A percentile compares a stretch with the other conserved stretches of the same genome.
Evolutionary conservation across 1,284 basidiomycete species (phyloP).

Genomic region (Fistulinella cinereoalba): DNA sequence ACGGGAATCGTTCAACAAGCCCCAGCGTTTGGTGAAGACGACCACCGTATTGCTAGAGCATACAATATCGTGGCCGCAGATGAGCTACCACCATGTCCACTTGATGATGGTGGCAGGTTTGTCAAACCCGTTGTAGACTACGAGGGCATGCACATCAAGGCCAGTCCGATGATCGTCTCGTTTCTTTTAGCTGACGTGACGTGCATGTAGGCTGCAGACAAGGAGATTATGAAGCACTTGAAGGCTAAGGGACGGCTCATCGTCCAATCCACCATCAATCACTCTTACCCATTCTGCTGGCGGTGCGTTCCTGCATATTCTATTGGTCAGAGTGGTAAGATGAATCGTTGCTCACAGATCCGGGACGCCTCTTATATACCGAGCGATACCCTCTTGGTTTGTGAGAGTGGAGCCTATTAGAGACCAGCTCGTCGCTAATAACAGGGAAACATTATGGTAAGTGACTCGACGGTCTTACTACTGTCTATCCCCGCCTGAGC

Average conservation of each 20-base stretch:
- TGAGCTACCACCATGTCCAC: slow-evolving; percentile 93
- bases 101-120: slow-evolving; percentile 89
- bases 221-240: slow-evolving; percentile 89
- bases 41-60: slow-evolving; percentile 90
- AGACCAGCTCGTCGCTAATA: slow-evolving; percentile 88
- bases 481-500: neutral
- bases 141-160: slow-evolving; percentile 90
- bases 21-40: slow-evolving; percentile 98
- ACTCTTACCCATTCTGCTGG: slow-evolving; percentile 98
- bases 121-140: slow-evolving; percentile 91
- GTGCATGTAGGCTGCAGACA: slow-evolving; percentile 75
- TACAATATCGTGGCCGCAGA: slow-evolving; percentile 81
- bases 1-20: slow-evolving; percentile 99
- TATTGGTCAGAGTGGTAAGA: too few relatives aligned
- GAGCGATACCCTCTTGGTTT: slow-evolving; percentile 96
- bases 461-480: slow-evolving; percentile 13
- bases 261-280: slow-evolving; percentile 83
- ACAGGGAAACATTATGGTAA: slow-evolving; percentile 88
- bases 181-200: slow-evolving; percentile 2
- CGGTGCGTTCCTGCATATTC: slow-evolving; percentile 47
- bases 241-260: slow-evolving; percentile 89
- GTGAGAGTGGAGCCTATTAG: slow-evolving; percentile 84
- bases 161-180: slow-evolving; percentile 25
- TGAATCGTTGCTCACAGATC: slow-evolving; percentile 59
- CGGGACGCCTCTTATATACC: slow-evolving; percentile 93